Conservation (phyloP, 2,329 filamentous ascomycete species). For the Fusarium incarnatum region DNA sequence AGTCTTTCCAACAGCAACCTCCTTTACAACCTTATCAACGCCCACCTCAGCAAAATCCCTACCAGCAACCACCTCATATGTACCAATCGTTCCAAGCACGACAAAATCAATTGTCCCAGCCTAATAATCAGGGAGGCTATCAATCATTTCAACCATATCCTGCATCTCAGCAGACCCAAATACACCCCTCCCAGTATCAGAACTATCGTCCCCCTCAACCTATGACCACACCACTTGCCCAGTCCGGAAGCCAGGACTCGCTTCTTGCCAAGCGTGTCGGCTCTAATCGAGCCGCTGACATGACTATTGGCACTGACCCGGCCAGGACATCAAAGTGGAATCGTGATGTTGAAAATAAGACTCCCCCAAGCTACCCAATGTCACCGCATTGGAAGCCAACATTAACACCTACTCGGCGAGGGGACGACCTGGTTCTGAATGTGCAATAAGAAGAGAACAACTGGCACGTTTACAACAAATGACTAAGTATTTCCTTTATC, state of each 20-base stretch:
- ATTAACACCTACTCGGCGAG: constrained; percentile 74
- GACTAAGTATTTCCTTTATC: constrained; percentile 12
- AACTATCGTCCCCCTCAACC: constrained; percentile 23
- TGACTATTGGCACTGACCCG: constrained; percentile 52
- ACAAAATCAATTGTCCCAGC: constrained; percentile 35
- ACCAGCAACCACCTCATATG: constrained; percentile 32
- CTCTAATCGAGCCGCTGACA: constrained; percentile 60
- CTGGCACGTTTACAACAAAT: constrained; percentile 11
- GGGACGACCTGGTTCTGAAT: constrained; percentile 72
- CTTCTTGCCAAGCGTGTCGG: constrained; percentile 66
- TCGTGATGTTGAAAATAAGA: constrained; percentile 27
- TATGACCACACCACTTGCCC: constrained; percentile 23
- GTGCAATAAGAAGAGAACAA: constrained; percentile 56
- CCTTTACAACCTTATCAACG: constrained; percentile 26
- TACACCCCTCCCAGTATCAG: constrained; percentile 34
- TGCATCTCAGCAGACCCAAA: constrained; percentile 26
- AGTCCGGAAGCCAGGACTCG: constrained; percentile 50
- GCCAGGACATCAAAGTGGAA: constrained; percentile 27
- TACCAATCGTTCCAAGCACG: constrained; percentile 27
- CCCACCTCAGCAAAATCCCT: constrained; percentile 25
- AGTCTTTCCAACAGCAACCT: constrained; percentile 41
- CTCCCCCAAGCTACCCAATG: constrained; percentile 21
- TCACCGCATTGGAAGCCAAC: constrained; percentile 61
- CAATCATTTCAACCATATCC: constrained; percentile 24
- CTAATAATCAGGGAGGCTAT: constrained; percentile 19